phyloP scores from a whole-genome alignment of 805 yeast species.

The Monosporozyma siamensis region DNA sequence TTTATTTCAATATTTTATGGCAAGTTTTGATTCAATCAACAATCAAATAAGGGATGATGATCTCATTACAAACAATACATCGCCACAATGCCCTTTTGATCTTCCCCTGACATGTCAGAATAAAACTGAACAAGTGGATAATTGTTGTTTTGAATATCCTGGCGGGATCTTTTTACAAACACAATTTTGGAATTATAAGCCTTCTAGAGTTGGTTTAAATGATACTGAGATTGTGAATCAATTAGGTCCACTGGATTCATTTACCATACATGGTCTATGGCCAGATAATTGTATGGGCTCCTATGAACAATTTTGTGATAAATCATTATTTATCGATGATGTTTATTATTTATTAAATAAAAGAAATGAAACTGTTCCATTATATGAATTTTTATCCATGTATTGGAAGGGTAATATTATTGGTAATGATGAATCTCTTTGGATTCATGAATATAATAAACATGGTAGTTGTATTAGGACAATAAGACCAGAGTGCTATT shows the following conservation, averaged over 20 bases:
- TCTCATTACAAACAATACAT: neutral
- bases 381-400: conserved; percentile 46
- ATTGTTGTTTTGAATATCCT: conserved; percentile 80
- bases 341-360: conserved; percentile 41
- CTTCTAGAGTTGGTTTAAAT: conserved; percentile 33
- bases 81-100: conserved; percentile 41
- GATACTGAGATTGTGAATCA: conserved; percentile 21
- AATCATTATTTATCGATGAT: conserved; percentile 43
- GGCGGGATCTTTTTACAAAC: conserved; percentile 79
- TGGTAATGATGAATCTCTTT: conserved; percentile 57
- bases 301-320: conserved; percentile 71
- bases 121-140: conserved; percentile 42
- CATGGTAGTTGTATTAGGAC: conserved; percentile 91
- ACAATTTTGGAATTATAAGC: conserved; percentile 87
- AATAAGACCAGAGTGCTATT: conserved; percentile 63
- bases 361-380: conserved; percentile 5
- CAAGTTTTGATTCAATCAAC: neutral
- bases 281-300: conserved; percentile 82
- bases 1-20: neutral
- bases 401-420: conserved; percentile 68
- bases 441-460: conserved; percentile 91
- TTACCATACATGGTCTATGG: conserved; percentile 85
- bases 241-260: conserved; percentile 58
- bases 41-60: neutral
- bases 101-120: conserved; percentile 55